A percentile compares a stretch with the other conserved stretches of the same genome.
These are phyloP conservation scores for Boletus rubroflammeus DNA, from an alignment of 768 basidiomycete species.

Conservation along the genomic window DNA sequence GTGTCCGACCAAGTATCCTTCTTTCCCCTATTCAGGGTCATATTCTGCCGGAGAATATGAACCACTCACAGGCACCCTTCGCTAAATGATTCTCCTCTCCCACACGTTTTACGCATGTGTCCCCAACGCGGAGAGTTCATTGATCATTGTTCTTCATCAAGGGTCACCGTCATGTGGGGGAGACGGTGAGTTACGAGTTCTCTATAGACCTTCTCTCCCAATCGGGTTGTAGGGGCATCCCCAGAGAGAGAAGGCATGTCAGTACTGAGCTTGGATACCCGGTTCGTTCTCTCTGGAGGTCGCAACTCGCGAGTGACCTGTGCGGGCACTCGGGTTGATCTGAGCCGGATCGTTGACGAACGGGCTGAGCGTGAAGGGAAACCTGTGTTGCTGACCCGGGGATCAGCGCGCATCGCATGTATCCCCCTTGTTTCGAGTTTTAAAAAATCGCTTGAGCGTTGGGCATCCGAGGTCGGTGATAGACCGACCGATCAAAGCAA, in stretches of 20 bases:
- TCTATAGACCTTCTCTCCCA: background rate
- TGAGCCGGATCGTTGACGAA: background rate
- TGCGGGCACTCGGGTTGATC: background rate
- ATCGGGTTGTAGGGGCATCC: background rate
- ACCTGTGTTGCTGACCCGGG: background rate
- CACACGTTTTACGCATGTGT: slow-evolving; percentile 3
- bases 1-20: background rate
- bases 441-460: background rate
- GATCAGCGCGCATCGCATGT: background rate
- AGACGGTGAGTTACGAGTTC: background rate
- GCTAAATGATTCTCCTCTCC: slow-evolving; percentile 18
- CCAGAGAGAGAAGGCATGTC: background rate
- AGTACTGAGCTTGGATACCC: background rate
- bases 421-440: background rate
- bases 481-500: slow-evolving; percentile 3
- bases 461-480: background rate
- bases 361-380: too few relatives aligned
- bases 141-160: slow-evolving; percentile 3
- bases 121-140: slow-evolving; percentile 9
- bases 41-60: slow-evolving; percentile 10
- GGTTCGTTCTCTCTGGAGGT: background rate
- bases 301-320: background rate
- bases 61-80: slow-evolving; percentile 19
- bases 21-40: background rate
- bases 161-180: slow-evolving; percentile 10